Conservation (phyloP, 192 early-diverging fungal species). For the Radiomyces spectabilis region DNA sequence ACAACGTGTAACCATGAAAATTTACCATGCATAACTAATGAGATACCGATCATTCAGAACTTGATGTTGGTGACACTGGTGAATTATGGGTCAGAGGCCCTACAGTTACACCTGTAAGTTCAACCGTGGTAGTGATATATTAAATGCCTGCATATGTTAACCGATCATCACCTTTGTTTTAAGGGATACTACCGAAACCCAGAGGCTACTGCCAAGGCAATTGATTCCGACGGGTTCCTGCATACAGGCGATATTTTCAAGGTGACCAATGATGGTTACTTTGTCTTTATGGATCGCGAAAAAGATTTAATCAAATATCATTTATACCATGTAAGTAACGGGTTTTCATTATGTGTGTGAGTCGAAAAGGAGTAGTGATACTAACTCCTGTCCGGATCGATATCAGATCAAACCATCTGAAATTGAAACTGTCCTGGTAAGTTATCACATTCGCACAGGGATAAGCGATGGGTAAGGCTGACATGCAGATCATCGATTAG, state of each 20-base stretch:
- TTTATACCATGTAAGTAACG: slow-evolving; percentile 46
- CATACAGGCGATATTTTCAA: slow-evolving; percentile 52
- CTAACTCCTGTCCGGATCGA: neutral
- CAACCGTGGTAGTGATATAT: neutral
- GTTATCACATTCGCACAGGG: neutral
- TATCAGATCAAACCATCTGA: slow-evolving; percentile 46
- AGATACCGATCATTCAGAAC: too few species aligned
- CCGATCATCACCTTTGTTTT: too few species aligned
- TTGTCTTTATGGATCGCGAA: slow-evolving; percentile 67
- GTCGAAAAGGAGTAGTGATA: too few species aligned
- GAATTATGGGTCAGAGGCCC: slow-evolving; percentile 33
- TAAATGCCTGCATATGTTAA: neutral
- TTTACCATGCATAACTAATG: too few species aligned
- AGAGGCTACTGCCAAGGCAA: slow-evolving; percentile 30
- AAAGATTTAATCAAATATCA: slow-evolving; percentile 51
- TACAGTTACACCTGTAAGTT: slow-evolving; percentile 26
- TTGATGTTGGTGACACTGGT: slow-evolving; percentile 39
- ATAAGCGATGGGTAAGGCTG: neutral
- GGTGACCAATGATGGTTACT: slow-evolving; percentile 43
- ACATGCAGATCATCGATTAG: neutral
- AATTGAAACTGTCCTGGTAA: slow-evolving; percentile 51
- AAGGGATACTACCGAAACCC: slow-evolving; percentile 33
- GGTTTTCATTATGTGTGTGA: neutral
- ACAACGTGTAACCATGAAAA: too few species aligned
- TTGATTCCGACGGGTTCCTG: slow-evolving; percentile 42